Conservation (phyloP, 2,329 filamentous ascomycete species). For the Cordyceps militaris region DNA sequence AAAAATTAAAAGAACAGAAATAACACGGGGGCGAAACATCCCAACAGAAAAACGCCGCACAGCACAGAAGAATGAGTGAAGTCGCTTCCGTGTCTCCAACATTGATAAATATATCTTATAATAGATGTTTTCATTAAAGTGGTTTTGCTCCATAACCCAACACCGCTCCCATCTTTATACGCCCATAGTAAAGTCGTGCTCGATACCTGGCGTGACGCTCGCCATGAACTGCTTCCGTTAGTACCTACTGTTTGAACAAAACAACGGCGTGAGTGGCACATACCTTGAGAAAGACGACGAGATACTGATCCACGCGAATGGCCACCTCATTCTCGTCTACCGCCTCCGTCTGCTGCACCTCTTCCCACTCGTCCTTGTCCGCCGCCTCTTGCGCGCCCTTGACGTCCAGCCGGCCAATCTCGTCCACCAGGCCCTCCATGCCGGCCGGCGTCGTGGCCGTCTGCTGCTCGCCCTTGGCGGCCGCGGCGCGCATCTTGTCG, state of each 20-base stretch:
- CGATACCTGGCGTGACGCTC: slow-evolving; percentile 91
- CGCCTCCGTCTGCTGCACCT: slow-evolving; percentile 48
- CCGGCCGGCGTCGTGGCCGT: slow-evolving; percentile 27
- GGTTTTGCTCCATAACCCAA: background rate
- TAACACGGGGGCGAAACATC: background rate
- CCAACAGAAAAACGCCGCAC: background rate
- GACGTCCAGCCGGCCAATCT: slow-evolving; percentile 60
- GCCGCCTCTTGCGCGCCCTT: slow-evolving; percentile 35
- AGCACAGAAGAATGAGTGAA: background rate
- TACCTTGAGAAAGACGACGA: slow-evolving; percentile 82
- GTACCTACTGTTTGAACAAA: slow-evolving; percentile 3
- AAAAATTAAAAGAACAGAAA: background rate
- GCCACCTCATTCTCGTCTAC: slow-evolving; percentile 66
- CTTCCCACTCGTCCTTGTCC: slow-evolving; percentile 55
- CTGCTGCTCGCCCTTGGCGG: slow-evolving; percentile 25
- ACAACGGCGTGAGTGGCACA: slow-evolving; percentile 19
- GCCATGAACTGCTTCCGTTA: slow-evolving; percentile 57
- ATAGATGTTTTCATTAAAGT: background rate
- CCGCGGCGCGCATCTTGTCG: slow-evolving; percentile 64
- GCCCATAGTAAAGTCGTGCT: slow-evolving; percentile 97
- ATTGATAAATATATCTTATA: background rate
- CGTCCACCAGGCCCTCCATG: slow-evolving; percentile 82
- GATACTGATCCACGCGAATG: slow-evolving; percentile 81
- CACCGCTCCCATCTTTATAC: slow-evolving; percentile 45
- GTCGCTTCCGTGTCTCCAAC: background rate